A percentile compares a stretch with the other conserved stretches of the same genome.
phyloP scores from a whole-genome alignment of 2,329 filamentous ascomycete genomes.

The Alternaria ethzedia region DNA sequence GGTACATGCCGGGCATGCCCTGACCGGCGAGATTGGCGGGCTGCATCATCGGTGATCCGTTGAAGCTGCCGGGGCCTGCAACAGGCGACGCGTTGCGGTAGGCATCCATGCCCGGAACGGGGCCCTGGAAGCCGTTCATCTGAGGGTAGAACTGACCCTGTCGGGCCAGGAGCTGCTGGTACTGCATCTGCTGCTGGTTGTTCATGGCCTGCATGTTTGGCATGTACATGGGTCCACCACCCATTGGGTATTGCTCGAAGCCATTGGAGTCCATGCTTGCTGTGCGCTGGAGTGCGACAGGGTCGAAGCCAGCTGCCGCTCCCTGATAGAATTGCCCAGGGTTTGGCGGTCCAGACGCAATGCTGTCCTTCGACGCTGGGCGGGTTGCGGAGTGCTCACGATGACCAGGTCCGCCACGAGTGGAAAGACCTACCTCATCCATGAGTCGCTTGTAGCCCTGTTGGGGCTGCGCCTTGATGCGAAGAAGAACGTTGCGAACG shows the following conservation, averaged over 20 bases:
- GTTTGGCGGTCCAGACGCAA: conserved; percentile 34
- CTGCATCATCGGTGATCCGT: conserved; percentile 55
- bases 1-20: conserved; percentile 43
- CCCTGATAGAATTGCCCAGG: conserved; percentile 47
- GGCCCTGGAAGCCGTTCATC: conserved; percentile 50
- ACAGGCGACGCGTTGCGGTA: conserved; percentile 53
- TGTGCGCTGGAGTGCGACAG: conserved; percentile 53
- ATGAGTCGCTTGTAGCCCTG: conserved; percentile 98
- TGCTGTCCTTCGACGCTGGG: conserved; percentile 47
- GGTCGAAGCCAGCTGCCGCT: conserved; percentile 49
- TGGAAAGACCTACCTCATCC: conserved; percentile 94
- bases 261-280: conserved; percentile 58
- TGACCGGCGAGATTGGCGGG: conserved; percentile 54
- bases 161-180: conserved; percentile 62
- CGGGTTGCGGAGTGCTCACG: conserved; percentile 47
- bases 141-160: conserved; percentile 55
- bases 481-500: conserved; percentile 84
- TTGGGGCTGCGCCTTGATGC: conserved; percentile 89
- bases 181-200: conserved; percentile 61
- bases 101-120: conserved; percentile 52
- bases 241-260: conserved; percentile 54
- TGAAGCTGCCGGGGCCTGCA: conserved; percentile 47
- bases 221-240: conserved; percentile 44
- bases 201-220: conserved; percentile 50
- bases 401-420: conserved; percentile 51